Percentiles rank a stretch among this genome's conserved stretches.
These are phyloP conservation scores for Purpureocillium takamizusanense DNA, from an alignment of 2,329 filamentous ascomycete species.

Conservation along the genomic window DNA sequence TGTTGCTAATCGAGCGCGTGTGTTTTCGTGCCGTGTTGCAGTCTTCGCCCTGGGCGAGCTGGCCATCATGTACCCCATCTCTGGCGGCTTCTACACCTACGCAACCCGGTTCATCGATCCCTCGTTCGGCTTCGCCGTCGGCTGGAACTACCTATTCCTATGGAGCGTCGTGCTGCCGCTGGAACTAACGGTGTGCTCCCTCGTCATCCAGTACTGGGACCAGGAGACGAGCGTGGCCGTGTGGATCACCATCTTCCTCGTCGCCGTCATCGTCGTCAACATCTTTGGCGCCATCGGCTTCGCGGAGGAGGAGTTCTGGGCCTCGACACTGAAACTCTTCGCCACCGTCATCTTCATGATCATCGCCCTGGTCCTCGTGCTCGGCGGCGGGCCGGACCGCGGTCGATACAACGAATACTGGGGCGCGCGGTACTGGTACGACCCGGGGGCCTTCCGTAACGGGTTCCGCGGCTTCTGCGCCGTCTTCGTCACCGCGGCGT, in stretches of 20 bases:
- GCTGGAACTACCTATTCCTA: constrained; percentile 35
- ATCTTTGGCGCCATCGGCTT: constrained; percentile 46
- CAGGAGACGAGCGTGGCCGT: constrained; percentile 33
- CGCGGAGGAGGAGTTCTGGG: constrained; percentile 47
- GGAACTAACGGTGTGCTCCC: constrained; percentile 39
- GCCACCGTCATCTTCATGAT: constrained; percentile 56
- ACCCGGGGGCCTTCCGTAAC: constrained; percentile 50
- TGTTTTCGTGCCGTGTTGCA: constrained; percentile 1
- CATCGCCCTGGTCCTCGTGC: constrained; percentile 45
- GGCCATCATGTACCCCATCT: constrained; percentile 52
- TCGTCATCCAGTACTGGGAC: constrained; percentile 45
- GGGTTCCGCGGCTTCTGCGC: constrained; percentile 62
- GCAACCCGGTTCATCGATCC: constrained; percentile 53
- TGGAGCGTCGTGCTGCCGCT: constrained; percentile 41
- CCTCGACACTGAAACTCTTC: constrained; percentile 44
- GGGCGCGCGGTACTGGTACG: constrained; percentile 34
- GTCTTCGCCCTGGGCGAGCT: constrained; percentile 53
- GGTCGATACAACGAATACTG: constrained; percentile 30
- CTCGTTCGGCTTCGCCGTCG: constrained; percentile 48
- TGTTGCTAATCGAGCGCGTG: too few species aligned
- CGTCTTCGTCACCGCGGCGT: constrained; percentile 62
- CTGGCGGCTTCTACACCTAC: constrained; percentile 55
- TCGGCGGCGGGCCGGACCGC: constrained; percentile 44
- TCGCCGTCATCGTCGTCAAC: constrained; percentile 40
- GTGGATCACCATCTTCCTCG: constrained; percentile 45